These are phyloP conservation scores for Paxillus rubicundulus DNA, from an alignment of 768 basidiomycete genomes.

Conservation along the genomic window DNA sequence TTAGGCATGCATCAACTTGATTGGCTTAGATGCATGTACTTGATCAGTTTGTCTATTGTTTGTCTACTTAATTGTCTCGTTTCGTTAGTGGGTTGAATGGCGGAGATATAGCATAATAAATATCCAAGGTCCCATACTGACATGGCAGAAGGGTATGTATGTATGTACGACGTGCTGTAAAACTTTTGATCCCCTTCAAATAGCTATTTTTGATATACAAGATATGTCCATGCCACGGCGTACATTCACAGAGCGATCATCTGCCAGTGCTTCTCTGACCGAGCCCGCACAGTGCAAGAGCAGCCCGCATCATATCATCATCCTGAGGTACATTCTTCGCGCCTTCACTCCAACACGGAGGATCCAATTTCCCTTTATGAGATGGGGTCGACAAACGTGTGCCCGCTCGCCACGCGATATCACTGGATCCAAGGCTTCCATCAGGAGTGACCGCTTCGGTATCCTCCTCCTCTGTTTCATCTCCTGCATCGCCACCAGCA, in stretches of 20 bases:
- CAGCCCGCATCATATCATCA: slow-evolving; percentile 70
- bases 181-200: not conserved
- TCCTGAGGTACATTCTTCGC: slow-evolving; percentile 38
- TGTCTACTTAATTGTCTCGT: too few relatives aligned
- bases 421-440: slow-evolving; percentile 47
- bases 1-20: too few relatives aligned
- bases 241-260: not conserved
- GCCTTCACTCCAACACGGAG: not conserved
- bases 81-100: too few relatives aligned
- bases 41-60: too few relatives aligned
- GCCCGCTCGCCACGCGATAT: slow-evolving; percentile 34
- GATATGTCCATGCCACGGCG: not conserved
- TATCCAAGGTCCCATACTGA: slow-evolving; percentile 3
- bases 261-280: slow-evolving; percentile 28
- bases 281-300: slow-evolving; percentile 62
- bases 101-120: too few relatives aligned
- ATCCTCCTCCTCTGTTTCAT: slow-evolving; percentile 62
- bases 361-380: slow-evolving; percentile 1
- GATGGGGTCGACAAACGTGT: not conserved
- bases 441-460: slow-evolving; percentile 66
- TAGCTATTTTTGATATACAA: not conserved
- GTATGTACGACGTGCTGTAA: not conserved
- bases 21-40: too few relatives aligned
- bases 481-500: slow-evolving; percentile 31
- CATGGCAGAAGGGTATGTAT: not conserved